A percentile compares a stretch with the other conserved stretches of the same genome.
Conservation (phyloP, 371 early-diverging fungal species). For the Mortierella sp. region DNA sequence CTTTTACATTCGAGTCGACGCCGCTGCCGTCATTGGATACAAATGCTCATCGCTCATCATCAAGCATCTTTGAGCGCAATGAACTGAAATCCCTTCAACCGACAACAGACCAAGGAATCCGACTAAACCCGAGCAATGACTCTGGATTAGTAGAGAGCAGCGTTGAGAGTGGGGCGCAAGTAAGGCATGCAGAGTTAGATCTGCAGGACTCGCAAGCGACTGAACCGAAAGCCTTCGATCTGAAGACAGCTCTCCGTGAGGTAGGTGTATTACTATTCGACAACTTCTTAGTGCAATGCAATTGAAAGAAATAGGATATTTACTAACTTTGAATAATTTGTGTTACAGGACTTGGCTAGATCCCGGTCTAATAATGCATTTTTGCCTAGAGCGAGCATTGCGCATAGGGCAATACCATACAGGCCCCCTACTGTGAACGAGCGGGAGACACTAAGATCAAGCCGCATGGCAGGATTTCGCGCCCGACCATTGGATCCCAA, state of each 20-base stretch:
- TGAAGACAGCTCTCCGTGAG: not conserved
- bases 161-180: not conserved
- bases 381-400: slow-evolving; percentile 8
- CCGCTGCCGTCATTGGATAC: slow-evolving; percentile 8
- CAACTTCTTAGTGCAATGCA: not conserved
- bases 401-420: slow-evolving; percentile 20
- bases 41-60: not conserved
- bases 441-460: slow-evolving; percentile 23
- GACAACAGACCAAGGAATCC: not conserved
- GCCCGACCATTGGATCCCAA: slow-evolving; percentile 38
- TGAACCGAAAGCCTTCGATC: not conserved
- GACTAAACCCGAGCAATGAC: not conserved
- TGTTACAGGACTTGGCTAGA: not conserved
- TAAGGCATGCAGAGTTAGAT: not conserved
- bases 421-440: slow-evolving; percentile 24
- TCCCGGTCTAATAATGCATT: not conserved
- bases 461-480: slow-evolving; percentile 15
- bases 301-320: not conserved
- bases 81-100: not conserved
- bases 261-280: not conserved
- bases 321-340: not conserved
- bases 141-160: not conserved
- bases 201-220: not conserved
- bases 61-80: not conserved
- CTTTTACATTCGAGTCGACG: slow-evolving; percentile 27